A percentile compares a stretch with the other conserved stretches of the same genome.
Conservation (phyloP, 768 basidiomycete genomes). For the Dioszegia crocea region DNA sequence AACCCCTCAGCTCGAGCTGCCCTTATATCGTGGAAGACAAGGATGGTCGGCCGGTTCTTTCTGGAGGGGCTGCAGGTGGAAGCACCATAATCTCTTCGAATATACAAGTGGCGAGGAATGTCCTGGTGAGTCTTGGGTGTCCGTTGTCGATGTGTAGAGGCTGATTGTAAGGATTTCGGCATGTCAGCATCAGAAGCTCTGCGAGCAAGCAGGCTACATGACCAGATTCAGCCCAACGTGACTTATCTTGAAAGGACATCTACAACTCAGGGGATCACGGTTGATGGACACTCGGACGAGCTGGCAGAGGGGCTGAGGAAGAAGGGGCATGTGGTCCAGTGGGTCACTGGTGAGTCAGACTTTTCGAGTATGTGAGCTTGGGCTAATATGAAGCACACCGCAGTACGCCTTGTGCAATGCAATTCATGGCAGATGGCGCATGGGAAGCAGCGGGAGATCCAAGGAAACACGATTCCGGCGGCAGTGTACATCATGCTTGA, state of each 20-base stretch:
- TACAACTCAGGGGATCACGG: constrained; percentile 10
- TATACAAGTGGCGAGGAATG: constrained; percentile 34
- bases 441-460: constrained; percentile 30
- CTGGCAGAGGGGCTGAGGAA: constrained; percentile 15
- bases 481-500: not conserved
- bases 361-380: not conserved
- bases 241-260: constrained; percentile 19
- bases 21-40: constrained; percentile 38
- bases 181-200: constrained; percentile 32
- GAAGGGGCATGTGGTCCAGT: constrained; percentile 35
- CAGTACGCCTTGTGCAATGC: constrained; percentile 28
- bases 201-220: constrained; percentile 27
- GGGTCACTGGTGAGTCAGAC: constrained; percentile 22
- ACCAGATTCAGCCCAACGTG: constrained; percentile 39
- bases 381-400: constrained; percentile 19
- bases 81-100: constrained; percentile 42
- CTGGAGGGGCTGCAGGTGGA: constrained; percentile 40
- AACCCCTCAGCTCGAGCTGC: constrained; percentile 39
- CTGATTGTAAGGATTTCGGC: constrained; percentile 26
- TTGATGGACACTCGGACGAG: constrained; percentile 30
- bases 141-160: not conserved
- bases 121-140: constrained; percentile 20
- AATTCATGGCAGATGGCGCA: constrained; percentile 11
- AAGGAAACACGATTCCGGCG: constrained; percentile 15
- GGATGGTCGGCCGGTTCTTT: constrained; percentile 18